These are phyloP conservation scores for Botrytis cinerea DNA, from an alignment of 2,329 filamentous ascomycete species.

Conservation along the genomic window DNA sequence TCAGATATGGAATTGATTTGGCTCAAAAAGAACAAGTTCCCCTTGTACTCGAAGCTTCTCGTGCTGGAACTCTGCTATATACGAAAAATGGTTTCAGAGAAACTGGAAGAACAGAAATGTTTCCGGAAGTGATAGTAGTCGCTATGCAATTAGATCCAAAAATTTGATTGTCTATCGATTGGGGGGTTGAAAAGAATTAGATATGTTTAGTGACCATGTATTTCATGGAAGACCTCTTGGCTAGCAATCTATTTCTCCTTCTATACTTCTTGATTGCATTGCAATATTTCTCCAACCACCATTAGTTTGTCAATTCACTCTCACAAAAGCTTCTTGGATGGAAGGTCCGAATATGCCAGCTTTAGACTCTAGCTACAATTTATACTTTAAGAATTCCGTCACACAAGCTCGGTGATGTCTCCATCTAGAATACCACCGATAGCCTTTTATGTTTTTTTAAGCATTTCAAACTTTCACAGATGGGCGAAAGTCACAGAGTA, in stretches of 20 bases:
- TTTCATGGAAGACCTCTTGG: neutral
- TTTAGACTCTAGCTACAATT: neutral
- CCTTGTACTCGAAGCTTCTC: slow-evolving; percentile 17
- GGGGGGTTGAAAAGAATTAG: neutral
- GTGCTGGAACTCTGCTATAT: slow-evolving; percentile 18
- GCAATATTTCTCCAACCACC: neutral
- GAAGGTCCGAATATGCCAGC: slow-evolving; percentile 5
- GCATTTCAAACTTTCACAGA: neutral
- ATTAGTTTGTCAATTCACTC: neutral
- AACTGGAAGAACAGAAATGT: slow-evolving; percentile 7
- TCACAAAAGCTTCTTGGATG: too few relatives aligned
- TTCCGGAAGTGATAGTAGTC: slow-evolving; percentile 1
- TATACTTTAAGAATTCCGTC: neutral
- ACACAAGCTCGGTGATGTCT: neutral
- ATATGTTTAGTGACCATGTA: neutral
- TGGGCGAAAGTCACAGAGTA: neutral
- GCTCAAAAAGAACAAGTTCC: slow-evolving; percentile 20
- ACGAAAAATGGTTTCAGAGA: slow-evolving; percentile 15
- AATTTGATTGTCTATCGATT: neutral
- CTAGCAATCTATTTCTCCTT: neutral
- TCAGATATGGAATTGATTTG: slow-evolving; percentile 19
- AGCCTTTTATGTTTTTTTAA: neutral
- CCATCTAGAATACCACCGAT: neutral
- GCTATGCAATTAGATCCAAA: slow-evolving; percentile 19
- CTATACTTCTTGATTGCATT: neutral